A percentile compares a stretch with the other conserved stretches of the same genome.
phyloP scores from a whole-genome alignment of 2,329 filamentous ascomycete genomes.

The Chalara sp. region DNA sequence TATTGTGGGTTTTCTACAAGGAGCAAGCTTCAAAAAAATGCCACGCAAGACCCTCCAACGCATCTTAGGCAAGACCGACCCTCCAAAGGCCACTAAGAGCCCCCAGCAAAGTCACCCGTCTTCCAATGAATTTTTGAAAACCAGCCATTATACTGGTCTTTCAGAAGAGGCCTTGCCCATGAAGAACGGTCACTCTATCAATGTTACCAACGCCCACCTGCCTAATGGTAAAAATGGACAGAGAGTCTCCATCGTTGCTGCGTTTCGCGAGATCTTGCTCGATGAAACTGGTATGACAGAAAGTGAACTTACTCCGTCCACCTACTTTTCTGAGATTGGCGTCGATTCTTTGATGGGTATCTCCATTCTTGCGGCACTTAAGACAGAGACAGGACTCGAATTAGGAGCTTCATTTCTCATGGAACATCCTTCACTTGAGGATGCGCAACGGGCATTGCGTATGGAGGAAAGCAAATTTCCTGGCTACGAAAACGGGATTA shows the following conservation, averaged over 20 bases:
- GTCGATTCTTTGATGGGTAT: background rate
- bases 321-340: background rate
- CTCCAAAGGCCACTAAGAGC: background rate
- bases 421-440: slow-evolving; percentile 1
- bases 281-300: background rate
- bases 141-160: background rate
- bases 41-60: background rate
- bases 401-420: slow-evolving; percentile 1
- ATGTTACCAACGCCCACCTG: background rate
- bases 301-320: background rate
- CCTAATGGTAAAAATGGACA: background rate
- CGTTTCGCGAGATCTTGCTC: background rate
- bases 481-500: background rate
- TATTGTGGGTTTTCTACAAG: background rate
- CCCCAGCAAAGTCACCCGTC: background rate
- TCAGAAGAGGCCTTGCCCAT: no score
- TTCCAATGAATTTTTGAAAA: background rate
- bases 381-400: slow-evolving; percentile 4
- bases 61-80: background rate
- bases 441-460: background rate
- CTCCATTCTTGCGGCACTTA: background rate
- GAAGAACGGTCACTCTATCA: background rate
- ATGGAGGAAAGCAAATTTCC: background rate
- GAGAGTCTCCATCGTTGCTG: background rate
- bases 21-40: background rate